Base-by-base conservation (phyloP, 192 early-diverging fungal species). In the Coemansia reversa region DNA sequence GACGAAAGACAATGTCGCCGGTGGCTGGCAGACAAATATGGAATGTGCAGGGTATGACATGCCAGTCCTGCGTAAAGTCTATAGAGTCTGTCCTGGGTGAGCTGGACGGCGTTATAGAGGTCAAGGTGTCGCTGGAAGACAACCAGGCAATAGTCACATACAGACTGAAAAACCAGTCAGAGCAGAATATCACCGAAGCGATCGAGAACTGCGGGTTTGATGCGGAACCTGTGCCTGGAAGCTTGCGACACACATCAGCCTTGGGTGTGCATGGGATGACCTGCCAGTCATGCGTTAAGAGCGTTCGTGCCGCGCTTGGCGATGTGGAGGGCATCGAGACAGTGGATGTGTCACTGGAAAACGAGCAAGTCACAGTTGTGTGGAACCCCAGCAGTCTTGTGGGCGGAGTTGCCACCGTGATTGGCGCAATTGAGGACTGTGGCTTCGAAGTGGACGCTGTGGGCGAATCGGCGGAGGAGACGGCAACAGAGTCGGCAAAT, bases 1-100 rank as follows among this genome's bases (percentile, higher is more conserved):
- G 32, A 20, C 3, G 28, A 62, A n/a, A n/a, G 22, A 51, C 32
- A 51, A 23, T 51, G 49, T 65, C 65, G 70, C 55, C 55, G 19
- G 51, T 65, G 33, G 23, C 42, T 48, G 29, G 5, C 16, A 59
- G 20, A 7, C 66, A 69, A 33, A 65, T 24, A 8, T 68, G 72
- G 65, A 25, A 28, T n/a, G 81, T 86, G 55, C 63, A 66, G 51
- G 90, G 91, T 51, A 94, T 94, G 92, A 93, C 90, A 0, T 94
- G 92, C 81, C 83, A 91, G 71, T 92, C 90, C 28, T 96, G 94
- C 62, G 94, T 94, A 9, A 82, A 86, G 14, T 82, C 88, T 6
- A 88, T 96, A 58, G 86, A 86, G 22, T 66, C 67, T 16, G 86
- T 75, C 6, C 58, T 94, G 16, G 53, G 55, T 7, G 70, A 60